A percentile compares a stretch with the other conserved stretches of the same genome.
Conservation (phyloP, 176 grass and related monocot genomes). For the Avena atlantica region DNA sequence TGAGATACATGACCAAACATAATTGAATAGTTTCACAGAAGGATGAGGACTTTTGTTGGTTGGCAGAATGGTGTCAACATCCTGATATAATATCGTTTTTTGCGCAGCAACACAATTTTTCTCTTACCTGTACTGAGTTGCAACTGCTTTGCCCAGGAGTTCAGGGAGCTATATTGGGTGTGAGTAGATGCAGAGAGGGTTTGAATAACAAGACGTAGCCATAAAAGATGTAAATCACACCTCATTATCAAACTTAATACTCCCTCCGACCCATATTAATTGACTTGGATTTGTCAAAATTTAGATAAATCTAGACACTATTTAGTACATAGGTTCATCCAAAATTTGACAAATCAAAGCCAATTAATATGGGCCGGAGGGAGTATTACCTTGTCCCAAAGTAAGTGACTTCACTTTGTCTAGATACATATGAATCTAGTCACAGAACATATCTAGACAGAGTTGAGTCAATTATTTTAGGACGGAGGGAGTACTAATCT, state of each 20-base stretch:
- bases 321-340: too few relatives aligned
- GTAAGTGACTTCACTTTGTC: too few relatives aligned
- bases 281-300: too few relatives aligned
- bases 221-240: background rate
- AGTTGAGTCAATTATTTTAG: too few relatives aligned
- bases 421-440: too few relatives aligned
- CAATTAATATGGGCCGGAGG: too few relatives aligned
- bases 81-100: conserved; percentile 1
- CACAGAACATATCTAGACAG: too few relatives aligned
- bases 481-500: background rate
- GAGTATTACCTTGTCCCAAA: too few relatives aligned
- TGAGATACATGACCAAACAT: conserved; percentile 43
- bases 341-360: too few relatives aligned
- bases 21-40: background rate
- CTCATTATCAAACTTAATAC: background rate
- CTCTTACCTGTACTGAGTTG: background rate
- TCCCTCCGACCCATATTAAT: too few relatives aligned
- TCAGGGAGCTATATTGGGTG: background rate
- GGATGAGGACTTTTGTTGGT: background rate
- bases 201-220: background rate
- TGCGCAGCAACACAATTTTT: background rate
- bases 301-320: too few relatives aligned
- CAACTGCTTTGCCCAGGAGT: background rate
- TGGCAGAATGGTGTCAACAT: conserved; percentile 20
- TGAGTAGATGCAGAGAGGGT: background rate